Conservation (phyloP, 495 filamentous ascomycete genomes). For the Evernia prunastri region DNA sequence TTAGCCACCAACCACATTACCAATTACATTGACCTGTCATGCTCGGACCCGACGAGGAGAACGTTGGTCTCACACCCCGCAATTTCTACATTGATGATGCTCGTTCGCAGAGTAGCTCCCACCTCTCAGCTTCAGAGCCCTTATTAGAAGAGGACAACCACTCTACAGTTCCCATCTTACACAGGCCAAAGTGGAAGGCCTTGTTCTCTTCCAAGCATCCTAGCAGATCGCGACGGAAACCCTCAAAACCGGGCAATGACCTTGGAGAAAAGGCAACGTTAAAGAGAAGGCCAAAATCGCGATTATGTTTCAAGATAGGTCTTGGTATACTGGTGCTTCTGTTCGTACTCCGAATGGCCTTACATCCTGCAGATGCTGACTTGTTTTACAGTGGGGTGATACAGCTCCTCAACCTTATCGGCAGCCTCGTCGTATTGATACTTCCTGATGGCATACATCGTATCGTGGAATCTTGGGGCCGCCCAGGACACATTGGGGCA, state of each 20-base stretch:
- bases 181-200: not conserved
- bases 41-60: not conserved
- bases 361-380: constrained; percentile 7
- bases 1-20: not conserved
- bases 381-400: constrained; percentile 36
- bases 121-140: constrained; percentile 12
- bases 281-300: constrained; percentile 4
- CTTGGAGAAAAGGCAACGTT: constrained; percentile 1
- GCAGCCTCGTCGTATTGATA: constrained; percentile 45
- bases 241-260: constrained; percentile 3
- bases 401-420: constrained; percentile 45
- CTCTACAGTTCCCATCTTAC: not conserved
- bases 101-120: constrained; percentile 4
- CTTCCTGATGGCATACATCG: constrained; percentile 53
- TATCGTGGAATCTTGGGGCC: constrained; percentile 48
- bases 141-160: constrained; percentile 8
- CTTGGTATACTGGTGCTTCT: constrained; percentile 20
- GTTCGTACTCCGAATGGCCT: constrained; percentile 3
- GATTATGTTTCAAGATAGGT: constrained; percentile 15
- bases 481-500: constrained; percentile 41
- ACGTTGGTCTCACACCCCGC: constrained; percentile 6
- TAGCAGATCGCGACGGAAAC: not conserved
- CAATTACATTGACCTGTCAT: not conserved
- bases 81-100: constrained; percentile 5
- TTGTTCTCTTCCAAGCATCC: not conserved